Conservation (phyloP, 345 rosid species). For the Mallotus nudiflorus region DNA sequence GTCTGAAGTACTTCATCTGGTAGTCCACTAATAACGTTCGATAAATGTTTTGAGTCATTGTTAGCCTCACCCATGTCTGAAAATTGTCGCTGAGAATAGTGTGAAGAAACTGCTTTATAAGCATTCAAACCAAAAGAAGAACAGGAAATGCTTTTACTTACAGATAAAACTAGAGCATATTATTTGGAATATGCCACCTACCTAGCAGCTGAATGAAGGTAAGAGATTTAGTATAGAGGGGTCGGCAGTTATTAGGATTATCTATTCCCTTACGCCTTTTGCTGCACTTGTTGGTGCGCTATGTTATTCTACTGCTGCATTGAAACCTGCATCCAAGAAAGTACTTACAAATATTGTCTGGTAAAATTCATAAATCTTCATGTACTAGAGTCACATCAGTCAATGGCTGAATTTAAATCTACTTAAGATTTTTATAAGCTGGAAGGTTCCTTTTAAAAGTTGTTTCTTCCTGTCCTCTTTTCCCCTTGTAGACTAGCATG, state of each 20-base stretch:
- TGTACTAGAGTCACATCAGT: neutral
- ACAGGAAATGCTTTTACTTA: neutral
- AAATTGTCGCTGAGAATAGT: neutral
- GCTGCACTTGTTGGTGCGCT: neutral
- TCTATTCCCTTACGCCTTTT: neutral
- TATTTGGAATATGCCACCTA: neutral
- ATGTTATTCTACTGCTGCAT: neutral
- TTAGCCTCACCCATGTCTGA: conserved; percentile 9
- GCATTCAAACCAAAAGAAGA: neutral
- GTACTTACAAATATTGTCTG: neutral
- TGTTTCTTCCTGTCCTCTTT: neutral
- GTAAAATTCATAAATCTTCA: neutral
- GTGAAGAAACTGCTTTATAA: neutral
- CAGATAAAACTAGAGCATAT: neutral
- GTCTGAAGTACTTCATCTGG: conserved; percentile 22
- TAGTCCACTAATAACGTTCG: neutral
- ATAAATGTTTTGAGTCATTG: neutral
- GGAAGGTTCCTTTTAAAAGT: neutral
- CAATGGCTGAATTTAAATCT: neutral
- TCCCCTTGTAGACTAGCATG: neutral
- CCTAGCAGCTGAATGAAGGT: neutral
- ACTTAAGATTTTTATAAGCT: neutral
- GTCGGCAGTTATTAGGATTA: neutral
- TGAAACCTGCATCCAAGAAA: neutral
- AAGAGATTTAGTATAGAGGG: neutral